A percentile compares a stretch with the other conserved stretches of the same genome.
Conservation (phyloP, 2,329 filamentous ascomycete genomes). For the Pyrenochaeta sp. region DNA sequence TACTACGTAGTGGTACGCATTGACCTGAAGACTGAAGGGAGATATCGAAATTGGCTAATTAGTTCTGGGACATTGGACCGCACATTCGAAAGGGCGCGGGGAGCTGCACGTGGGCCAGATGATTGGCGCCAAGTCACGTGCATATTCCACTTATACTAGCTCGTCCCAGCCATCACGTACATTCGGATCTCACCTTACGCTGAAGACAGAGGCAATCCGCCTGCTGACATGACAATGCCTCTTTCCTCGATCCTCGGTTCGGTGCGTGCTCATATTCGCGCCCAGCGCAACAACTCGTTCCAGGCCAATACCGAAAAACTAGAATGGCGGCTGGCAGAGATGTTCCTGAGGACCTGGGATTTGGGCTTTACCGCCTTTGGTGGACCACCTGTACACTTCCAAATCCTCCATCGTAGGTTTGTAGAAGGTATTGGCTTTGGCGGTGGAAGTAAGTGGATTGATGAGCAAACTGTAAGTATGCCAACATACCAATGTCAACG, state of each 20-base stretch:
- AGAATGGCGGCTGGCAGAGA: constrained; percentile 31
- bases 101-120: not conserved
- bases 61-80: not conserved
- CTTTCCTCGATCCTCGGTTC: constrained; percentile 29
- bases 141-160: not conserved
- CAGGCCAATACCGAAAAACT: constrained; percentile 30
- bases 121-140: not conserved
- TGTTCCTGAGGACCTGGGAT: constrained; percentile 58
- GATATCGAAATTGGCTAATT: not conserved
- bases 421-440: constrained; percentile 59
- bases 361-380: constrained; percentile 72
- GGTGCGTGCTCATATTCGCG: constrained; percentile 20
- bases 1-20: not conserved
- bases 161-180: not conserved
- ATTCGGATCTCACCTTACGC: not conserved
- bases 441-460: constrained; percentile 67
- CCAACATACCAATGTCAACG: not conserved
- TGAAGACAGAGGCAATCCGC: not conserved
- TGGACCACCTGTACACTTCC: constrained; percentile 73
- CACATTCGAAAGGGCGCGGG: not conserved
- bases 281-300: constrained; percentile 17
- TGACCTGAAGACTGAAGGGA: not conserved
- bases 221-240: constrained; percentile 20
- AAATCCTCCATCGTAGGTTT: constrained; percentile 70
- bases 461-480: constrained; percentile 67